Evolutionary conservation across 1,139 yeast species (phyloP).

Genomic region (Saccharomyces uvarum): DNA sequence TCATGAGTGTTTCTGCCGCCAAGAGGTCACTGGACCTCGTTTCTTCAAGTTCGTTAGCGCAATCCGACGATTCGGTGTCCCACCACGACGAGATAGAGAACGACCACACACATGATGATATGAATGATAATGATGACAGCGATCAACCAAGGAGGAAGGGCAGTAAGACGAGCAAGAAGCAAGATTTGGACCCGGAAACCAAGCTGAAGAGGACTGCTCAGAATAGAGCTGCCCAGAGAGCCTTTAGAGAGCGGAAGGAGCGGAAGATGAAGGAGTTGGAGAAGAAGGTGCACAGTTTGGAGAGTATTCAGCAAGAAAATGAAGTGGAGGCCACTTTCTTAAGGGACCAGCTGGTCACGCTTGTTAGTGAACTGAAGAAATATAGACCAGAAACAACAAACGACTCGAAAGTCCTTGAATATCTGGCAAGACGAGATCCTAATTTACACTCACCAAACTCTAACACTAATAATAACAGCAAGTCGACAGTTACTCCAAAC

Average conservation of each 20-base stretch:
- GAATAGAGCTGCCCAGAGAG: conserved; percentile 95
- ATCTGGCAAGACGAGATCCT: conserved; percentile 20
- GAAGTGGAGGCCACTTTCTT: conserved; percentile 68
- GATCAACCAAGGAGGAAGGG: conserved; percentile 37
- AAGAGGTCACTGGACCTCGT: conserved; percentile 15
- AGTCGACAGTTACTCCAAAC: not conserved
- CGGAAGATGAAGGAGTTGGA: conserved; percentile 80
- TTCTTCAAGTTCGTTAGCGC: conserved; percentile 4
- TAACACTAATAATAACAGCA: not conserved
- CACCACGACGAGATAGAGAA: not conserved
- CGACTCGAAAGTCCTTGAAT: conserved; percentile 23
- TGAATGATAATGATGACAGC: not conserved
- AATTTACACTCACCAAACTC: not conserved
- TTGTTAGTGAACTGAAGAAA: conserved; percentile 63
- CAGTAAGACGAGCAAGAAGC: conserved; percentile 39
- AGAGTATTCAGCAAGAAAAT: conserved; percentile 59
- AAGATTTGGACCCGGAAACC: conserved; percentile 59
- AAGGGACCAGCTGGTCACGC: conserved; percentile 67
- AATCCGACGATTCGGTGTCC: not conserved
- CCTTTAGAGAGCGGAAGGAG: conserved; percentile 91
- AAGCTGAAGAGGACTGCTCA: conserved; percentile 85
- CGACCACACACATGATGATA: not conserved
- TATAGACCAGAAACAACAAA: conserved; percentile 39
- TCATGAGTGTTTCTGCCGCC: conserved; percentile 13
- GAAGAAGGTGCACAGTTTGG: conserved; percentile 63